phyloP scores from a whole-genome alignment of 2,329 filamentous ascomycete species.

The Botrytis fragariae region DNA sequence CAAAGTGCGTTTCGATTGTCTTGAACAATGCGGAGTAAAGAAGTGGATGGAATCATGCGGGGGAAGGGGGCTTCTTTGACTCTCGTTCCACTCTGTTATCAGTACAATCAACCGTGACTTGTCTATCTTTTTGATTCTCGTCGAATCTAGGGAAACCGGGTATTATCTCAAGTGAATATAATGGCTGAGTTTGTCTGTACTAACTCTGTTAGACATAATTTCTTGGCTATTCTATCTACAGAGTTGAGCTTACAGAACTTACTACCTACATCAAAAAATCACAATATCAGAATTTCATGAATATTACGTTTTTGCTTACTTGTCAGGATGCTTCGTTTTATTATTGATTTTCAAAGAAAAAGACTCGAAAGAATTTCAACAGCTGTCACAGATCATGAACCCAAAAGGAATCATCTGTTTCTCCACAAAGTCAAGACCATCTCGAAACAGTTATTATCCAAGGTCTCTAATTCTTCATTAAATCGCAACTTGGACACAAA shows the following conservation, averaged over 20 bases:
- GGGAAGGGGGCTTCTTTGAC: not conserved
- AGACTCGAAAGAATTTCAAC: not conserved
- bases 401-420: not conserved
- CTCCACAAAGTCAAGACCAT: not conserved
- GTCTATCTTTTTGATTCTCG: not conserved
- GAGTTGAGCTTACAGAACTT: not conserved
- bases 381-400: no score
- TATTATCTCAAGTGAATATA: not conserved
- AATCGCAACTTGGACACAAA: not conserved
- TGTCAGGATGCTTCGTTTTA: not conserved
- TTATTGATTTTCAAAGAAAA: not conserved
- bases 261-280: not conserved
- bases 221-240: not conserved
- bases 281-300: not conserved
- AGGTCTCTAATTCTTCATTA: not conserved
- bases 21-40: not conserved
- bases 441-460: not conserved
- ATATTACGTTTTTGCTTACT: not conserved
- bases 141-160: fast-evolving
- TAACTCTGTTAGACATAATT: not conserved
- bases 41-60: not conserved
- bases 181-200: not conserved
- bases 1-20: fast-evolving
- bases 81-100: not conserved
- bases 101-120: not conserved